A percentile compares a stretch with the other conserved stretches of the same genome.
Conservation (phyloP, 345 rosid species). For the Geranium rotundifolium region DNA sequence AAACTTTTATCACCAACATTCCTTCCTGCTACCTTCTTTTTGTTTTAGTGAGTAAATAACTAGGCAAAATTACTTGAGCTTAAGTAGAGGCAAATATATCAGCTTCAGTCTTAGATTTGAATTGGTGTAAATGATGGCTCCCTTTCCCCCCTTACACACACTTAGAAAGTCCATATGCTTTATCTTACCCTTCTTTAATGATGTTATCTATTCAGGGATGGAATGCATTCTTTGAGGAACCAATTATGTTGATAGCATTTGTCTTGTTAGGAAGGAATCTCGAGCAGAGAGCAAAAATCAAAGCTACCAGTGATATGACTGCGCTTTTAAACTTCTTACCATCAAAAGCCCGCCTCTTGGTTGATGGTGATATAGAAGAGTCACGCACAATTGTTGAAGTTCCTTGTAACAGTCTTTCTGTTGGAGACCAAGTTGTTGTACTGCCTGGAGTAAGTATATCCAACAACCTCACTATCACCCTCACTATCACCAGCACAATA, state of each 20-base stretch:
- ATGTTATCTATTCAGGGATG: constrained; percentile 57
- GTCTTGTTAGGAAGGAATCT: constrained; percentile 94
- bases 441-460: constrained; percentile 77
- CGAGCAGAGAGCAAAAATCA: constrained; percentile 95
- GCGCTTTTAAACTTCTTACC: constrained; percentile 81
- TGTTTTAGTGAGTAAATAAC: no score
- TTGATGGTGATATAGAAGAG: constrained; percentile 37
- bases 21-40: no score
- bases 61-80: no score
- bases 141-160: no score
- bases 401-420: constrained; percentile 68
- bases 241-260: constrained; percentile 86
- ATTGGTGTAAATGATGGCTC: no score
- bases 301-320: constrained; percentile 97
- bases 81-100: no score
- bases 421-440: constrained; percentile 80
- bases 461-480: constrained; percentile 6
- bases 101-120: no score
- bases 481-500: constrained; percentile 8
- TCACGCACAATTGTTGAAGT: constrained; percentile 58
- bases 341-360: constrained; percentile 84
- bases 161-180: no score
- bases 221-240: constrained; percentile 96
- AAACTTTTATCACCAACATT: no score
- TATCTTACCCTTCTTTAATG: constrained; percentile 2